A percentile compares a stretch with the other conserved stretches of the same genome.
Evolutionary conservation across 306 rosid genomes (phyloP).

Genomic region (Ormosia semicastrata): DNA sequence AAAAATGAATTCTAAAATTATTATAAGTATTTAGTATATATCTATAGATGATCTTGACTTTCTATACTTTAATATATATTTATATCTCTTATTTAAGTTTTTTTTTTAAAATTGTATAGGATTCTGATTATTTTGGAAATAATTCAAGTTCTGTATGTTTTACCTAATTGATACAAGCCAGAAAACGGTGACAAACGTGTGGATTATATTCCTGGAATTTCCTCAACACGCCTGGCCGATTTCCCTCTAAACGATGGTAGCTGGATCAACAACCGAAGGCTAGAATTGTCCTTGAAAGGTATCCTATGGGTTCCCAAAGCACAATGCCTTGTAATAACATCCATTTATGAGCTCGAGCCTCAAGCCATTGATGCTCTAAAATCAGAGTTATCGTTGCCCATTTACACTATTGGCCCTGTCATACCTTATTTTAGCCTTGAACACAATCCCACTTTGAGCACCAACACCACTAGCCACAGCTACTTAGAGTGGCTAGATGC

Average conservation of each 20-base stretch:
- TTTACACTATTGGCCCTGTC: slow-evolving; percentile 42
- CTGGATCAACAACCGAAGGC: neutral
- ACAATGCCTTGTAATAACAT: slow-evolving; percentile 38
- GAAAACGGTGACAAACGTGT: slow-evolving; percentile 40
- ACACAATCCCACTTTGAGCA: neutral
- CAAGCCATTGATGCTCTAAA: slow-evolving; percentile 34
- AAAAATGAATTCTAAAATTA: too few relatives aligned
- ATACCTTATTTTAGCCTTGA: slow-evolving; percentile 30
- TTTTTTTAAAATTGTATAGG: too few relatives aligned
- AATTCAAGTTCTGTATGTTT: too few relatives aligned
- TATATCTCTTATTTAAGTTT: too few relatives aligned
- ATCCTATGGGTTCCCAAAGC: slow-evolving; percentile 37
- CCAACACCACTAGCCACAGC: neutral
- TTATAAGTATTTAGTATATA: too few relatives aligned
- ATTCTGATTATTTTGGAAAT: too few relatives aligned
- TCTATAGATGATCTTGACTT: too few relatives aligned
- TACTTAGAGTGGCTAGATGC: slow-evolving; percentile 45
- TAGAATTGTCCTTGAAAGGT: neutral
- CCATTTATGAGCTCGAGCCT: slow-evolving; percentile 48
- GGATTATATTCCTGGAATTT: slow-evolving; percentile 45
- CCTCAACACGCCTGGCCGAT: slow-evolving; percentile 37
- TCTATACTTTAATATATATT: too few relatives aligned
- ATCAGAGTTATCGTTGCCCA: slow-evolving; percentile 29
- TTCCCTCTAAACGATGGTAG: slow-evolving; percentile 23
- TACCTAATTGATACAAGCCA: too few relatives aligned